A percentile compares a stretch with the other conserved stretches of the same genome.
These are phyloP conservation scores for Pisolithus albus DNA, from an alignment of 768 basidiomycete species.

Conservation along the genomic window DNA sequence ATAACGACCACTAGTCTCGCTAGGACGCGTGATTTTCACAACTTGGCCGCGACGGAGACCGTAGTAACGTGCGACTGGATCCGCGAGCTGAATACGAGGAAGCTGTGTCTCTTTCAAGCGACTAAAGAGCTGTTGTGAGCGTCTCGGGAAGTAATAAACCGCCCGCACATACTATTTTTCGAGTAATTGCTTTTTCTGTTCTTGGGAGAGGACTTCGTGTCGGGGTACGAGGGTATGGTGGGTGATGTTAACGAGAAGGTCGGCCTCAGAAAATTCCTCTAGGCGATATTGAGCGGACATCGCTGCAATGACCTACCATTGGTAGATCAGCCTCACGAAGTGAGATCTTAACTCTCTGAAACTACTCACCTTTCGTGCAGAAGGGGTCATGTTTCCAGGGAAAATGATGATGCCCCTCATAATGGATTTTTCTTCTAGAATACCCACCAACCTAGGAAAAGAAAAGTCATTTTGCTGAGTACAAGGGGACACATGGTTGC, in stretches of 20 bases:
- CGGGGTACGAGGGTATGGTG: slow-evolving; percentile 92
- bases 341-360: neutral
- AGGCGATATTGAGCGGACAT: slow-evolving; percentile 83
- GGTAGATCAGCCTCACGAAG: neutral
- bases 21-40: slow-evolving; percentile 95
- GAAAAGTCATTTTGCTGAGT: neutral
- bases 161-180: slow-evolving; percentile 81
- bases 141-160: neutral
- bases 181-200: slow-evolving; percentile 82
- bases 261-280: slow-evolving; percentile 95
- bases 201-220: slow-evolving; percentile 79
- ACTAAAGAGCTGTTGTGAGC: slow-evolving; percentile 36
- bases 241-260: slow-evolving; percentile 95
- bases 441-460: slow-evolving; percentile 63
- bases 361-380: slow-evolving; percentile 77
- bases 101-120: slow-evolving; percentile 97
- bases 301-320: slow-evolving; percentile 75
- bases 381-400: slow-evolving; percentile 93
- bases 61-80: slow-evolving; percentile 98
- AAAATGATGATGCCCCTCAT: slow-evolving; percentile 92
- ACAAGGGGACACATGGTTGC: slow-evolving; percentile 16
- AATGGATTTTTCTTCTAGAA: slow-evolving; percentile 88
- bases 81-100: slow-evolving; percentile 91
- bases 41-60: slow-evolving; percentile 93
- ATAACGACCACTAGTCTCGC: slow-evolving; percentile 93